Base-by-base conservation (phyloP, 805 yeast genomes). In the Candida cerambycidarum region DNA sequence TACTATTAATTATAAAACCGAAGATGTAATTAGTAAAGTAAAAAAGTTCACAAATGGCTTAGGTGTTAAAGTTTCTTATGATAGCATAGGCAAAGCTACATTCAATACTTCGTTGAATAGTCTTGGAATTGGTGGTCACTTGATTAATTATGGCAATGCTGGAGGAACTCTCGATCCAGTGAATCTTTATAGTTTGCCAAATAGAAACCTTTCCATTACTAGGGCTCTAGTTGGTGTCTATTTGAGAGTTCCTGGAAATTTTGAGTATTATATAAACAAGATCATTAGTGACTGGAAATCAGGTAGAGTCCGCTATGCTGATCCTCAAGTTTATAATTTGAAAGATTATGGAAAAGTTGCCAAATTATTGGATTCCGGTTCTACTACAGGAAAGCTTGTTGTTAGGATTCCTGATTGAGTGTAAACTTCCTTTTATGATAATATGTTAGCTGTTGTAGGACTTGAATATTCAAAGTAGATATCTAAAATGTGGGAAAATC, bases 161-260 rank as follows among this genome's bases (percentile, higher is more conserved):
- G 82, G 90, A 3, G 97, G 97, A n/a, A 67, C 80, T 1, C 89
- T 89, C 21, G 82, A 86, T 0, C 93, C 95, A 12, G 52, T 87
- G 8, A 21, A 21, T 8, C 23, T 21, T 21, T 21, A 21, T 21
- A 6, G 8, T 21, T 21, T 21, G 5, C 23, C 23, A 6, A 21
- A 21, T 21, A 21, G 23, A 21, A 21, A 21, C 23, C 5, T 21
- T 21, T 21, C 23, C 5, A 8, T 21, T 6, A 8, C 8, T 21
- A 21, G 23, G 8, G 23, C 23, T 21, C 8, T 21, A 21, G 23
- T 21, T 21, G 23, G 23, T 21, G 23, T 21, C 8, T 5, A 5
- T 8, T 21, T 21, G 8, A 21, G 23, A 6, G 23, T 6, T 6
- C 23, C 23, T 6, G 23, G 23, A 21, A 21, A 21, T 6, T 21